These are phyloP conservation scores for Rhizopus microsporus DNA, from an alignment of 371 early-diverging fungal genomes.

Conservation along the genomic window DNA sequence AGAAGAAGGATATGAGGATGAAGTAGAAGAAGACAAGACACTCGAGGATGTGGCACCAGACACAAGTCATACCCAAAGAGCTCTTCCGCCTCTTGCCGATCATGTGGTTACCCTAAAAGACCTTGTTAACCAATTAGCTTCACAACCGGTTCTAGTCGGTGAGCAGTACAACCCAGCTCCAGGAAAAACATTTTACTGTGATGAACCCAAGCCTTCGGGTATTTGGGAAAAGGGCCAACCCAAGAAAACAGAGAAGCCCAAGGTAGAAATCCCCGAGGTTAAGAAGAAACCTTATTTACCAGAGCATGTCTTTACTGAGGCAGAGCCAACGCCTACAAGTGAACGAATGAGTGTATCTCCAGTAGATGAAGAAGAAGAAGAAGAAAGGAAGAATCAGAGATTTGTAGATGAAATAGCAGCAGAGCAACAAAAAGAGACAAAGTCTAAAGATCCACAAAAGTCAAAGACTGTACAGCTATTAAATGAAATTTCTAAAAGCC, in stretches of 20 bases:
- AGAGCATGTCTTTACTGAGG: conserved; percentile 26
- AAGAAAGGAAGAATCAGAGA: conserved; percentile 2
- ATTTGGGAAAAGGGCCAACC: conserved; percentile 9
- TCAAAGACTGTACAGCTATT: conserved; percentile 1
- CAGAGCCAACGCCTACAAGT: conserved; percentile 28
- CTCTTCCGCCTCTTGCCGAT: conserved; percentile 18
- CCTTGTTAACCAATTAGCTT: conserved; percentile 17
- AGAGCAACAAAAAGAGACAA: conserved; percentile 15
- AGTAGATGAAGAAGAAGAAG: conserved; percentile 2
- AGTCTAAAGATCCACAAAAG: conserved; percentile 10
- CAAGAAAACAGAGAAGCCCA: background rate
- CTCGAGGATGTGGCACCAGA: background rate
- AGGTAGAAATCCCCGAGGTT: background rate
- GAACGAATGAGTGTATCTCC: conserved; percentile 16
- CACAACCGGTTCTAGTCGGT: conserved; percentile 20
- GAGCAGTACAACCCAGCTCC: conserved; percentile 3
- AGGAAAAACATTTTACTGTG: background rate
- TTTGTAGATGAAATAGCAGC: conserved; percentile 19
- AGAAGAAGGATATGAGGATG: background rate
- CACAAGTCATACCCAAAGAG: background rate
- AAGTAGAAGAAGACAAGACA: background rate
- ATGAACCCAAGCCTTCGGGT: conserved; percentile 19
- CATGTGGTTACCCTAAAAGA: conserved; percentile 24
- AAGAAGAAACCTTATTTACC: conserved; percentile 15
- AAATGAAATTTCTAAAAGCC: conserved; percentile 5